phyloP scores from a whole-genome alignment of 2,329 filamentous ascomycete genomes.

The Colletotrichum tanaceti region DNA sequence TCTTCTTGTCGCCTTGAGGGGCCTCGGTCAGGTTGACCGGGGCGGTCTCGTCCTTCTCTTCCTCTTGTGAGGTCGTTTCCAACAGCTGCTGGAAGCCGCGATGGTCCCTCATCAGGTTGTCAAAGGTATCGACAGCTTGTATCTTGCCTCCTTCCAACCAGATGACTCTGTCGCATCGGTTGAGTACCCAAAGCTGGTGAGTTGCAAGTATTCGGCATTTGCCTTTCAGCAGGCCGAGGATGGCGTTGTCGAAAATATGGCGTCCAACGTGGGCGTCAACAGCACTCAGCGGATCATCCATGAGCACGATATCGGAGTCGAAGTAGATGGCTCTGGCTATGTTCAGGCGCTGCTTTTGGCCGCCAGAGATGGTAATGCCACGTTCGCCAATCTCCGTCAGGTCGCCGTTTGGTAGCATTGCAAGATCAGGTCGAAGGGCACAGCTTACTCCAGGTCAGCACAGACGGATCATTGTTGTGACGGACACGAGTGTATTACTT shows the following conservation, averaged over 20 bases:
- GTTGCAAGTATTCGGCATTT: slow-evolving; percentile 94
- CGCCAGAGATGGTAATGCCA: slow-evolving; percentile 94
- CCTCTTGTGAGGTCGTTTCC: slow-evolving; percentile 83
- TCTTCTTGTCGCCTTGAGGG: slow-evolving; percentile 56
- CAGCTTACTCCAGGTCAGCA: slow-evolving; percentile 62
- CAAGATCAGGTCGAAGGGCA: slow-evolving; percentile 84
- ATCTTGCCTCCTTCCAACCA: slow-evolving; percentile 92
- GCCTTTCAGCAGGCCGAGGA: slow-evolving; percentile 86
- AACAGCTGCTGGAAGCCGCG: slow-evolving; percentile 84
- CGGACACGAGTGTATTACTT: slow-evolving; percentile 49
- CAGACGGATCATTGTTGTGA: not conserved
- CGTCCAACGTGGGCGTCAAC: slow-evolving; percentile 77
- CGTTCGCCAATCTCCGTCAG: slow-evolving; percentile 93
- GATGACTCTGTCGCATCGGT: slow-evolving; percentile 89
- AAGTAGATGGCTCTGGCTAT: slow-evolving; percentile 87
- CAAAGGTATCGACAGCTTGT: slow-evolving; percentile 87
- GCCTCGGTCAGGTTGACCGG: slow-evolving; percentile 57
- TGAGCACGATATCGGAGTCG: slow-evolving; percentile 73
- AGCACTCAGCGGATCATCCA: slow-evolving; percentile 77
- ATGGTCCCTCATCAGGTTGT: slow-evolving; percentile 84
- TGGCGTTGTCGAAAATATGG: slow-evolving; percentile 92
- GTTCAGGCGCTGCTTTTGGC: slow-evolving; percentile 94
- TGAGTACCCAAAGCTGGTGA: slow-evolving; percentile 93
- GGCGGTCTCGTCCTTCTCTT: slow-evolving; percentile 65
- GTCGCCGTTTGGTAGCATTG: slow-evolving; percentile 93